Base-by-base conservation (phyloP, 2,329 filamentous ascomycete species). In the Sarocladium kiliense region DNA sequence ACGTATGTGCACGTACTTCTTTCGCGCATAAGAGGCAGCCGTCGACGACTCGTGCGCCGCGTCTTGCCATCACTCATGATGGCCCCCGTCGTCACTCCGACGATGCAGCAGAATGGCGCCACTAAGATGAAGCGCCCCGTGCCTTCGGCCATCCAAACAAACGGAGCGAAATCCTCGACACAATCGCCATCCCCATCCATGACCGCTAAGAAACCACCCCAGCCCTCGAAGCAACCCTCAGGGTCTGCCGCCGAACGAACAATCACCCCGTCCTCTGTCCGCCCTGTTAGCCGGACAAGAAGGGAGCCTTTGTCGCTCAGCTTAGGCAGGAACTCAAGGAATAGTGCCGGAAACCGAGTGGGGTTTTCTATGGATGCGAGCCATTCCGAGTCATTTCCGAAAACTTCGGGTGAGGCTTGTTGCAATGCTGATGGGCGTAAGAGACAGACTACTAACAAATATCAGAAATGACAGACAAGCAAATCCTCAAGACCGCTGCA, bases 401-500 rank as follows among this genome's bases (percentile, higher is more conserved):
- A 71, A 16, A 81, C 81, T 27, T 81, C 82, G 62, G 70, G 81
- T 84, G 74, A 56, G 51, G 56, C 51, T 27, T 51, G 30, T 21
- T 6, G 26, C 30, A 21, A 37, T 18, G 21, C 5, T 12, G 16
- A 21, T 26, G 9, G 19, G 14, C 18, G 14, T 6, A 11, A n/a
- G 18, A 5, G 19, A 32, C n/a, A 14, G 18, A 19, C 14, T 42
- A 39, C 65, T 70, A 62, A 68, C 59, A 30, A 55, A 14, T 18
- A 25, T 3, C 51, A 91, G 91, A 93, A 42, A 81, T 87, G 67
- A 88, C 85, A 27, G 83, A 86, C 58, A 73, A 80, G 14, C 89
- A 94, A 64, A 91, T 97, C 49, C 77, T 97, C n/a, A 85, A 82
- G 63, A 96, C 92, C 71, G 91, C 87, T 71, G 78, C 78, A 72